Conservation (phyloP, 2,329 filamentous ascomycete species). For the Lizonia empirigonia region DNA sequence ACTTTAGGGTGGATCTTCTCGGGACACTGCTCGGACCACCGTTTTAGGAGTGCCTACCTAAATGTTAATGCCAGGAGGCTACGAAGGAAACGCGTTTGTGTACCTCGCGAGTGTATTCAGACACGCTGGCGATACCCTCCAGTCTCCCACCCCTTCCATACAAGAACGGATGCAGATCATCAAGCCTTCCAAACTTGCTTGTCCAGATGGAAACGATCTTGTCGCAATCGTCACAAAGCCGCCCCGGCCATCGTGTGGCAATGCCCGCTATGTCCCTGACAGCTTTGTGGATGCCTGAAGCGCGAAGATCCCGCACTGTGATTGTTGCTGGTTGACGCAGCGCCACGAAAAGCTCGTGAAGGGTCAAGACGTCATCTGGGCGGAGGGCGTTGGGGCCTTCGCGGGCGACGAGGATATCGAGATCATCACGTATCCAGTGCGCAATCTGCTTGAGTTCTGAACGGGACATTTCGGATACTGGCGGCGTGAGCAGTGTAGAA, state of each 20-base stretch:
- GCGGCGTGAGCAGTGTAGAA: background rate
- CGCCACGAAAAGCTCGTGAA: constrained; percentile 51
- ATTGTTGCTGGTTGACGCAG: constrained; percentile 32
- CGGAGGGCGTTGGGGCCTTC: constrained; percentile 52
- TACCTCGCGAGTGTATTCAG: constrained; percentile 49
- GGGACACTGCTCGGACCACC: constrained; percentile 42
- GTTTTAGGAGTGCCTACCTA: constrained; percentile 39
- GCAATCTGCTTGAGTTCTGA: constrained; percentile 44
- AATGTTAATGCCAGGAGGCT: background rate
- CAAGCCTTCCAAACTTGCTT: constrained; percentile 46
- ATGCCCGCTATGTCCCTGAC: constrained; percentile 51
- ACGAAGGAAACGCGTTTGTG: constrained; percentile 1
- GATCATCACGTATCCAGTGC: constrained; percentile 55
- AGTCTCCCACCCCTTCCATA: constrained; percentile 53
- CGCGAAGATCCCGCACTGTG: constrained; percentile 45
- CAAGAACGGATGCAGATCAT: constrained; percentile 47
- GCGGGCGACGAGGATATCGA: constrained; percentile 54
- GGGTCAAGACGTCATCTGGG: constrained; percentile 51
- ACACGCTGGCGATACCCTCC: constrained; percentile 48
- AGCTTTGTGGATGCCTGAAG: constrained; percentile 55
- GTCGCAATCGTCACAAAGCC: constrained; percentile 54
- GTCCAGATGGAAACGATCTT: constrained; percentile 50
- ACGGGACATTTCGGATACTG: background rate
- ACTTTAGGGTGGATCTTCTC: constrained; percentile 35
- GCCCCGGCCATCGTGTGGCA: constrained; percentile 55